Base-by-base conservation (phyloP, 805 yeast genomes). In the Starmerella riodocensis region DNA sequence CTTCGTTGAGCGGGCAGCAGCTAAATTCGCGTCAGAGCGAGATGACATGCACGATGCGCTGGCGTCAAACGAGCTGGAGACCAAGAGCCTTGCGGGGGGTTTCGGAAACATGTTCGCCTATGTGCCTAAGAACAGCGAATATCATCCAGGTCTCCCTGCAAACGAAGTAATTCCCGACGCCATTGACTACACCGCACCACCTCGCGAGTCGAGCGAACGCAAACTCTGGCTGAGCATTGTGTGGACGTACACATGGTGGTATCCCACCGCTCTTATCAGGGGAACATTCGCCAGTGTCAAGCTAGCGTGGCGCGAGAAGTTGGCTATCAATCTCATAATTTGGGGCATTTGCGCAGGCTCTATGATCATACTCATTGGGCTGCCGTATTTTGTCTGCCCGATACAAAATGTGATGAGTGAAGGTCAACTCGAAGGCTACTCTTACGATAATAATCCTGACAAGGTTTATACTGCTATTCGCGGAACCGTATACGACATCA, bases 281-380 rank as follows among this genome's bases (percentile, higher is more conserved):
- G 56, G 61, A 48, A 50, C 53, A 3, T 47, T 62, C 29, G 53
- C 54, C 29, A 62, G 62, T 40, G 53, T 62, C 6, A 60, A 65
- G 14, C 42, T 58, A 8, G 67, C 67, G 1, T 63, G 67, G 67
- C 49, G 66, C 17, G 67, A 63, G 37, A 63, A 63, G 48, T 43
- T 63, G 18, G 64, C 67, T 7, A 64, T 63, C 49, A 63, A 63
- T 36, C 13, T 63, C 46, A 53, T 63, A 41, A 63, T 63, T 26
- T 63, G 67, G 67, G 48, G 60, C 9, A 41, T 60, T 29, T 63
- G 67, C 39, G 54, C 46, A 3, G 50, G 49, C 7, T 47, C 54
- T 32, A 56, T 54, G 40, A 46, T 58, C 16, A 54, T 60, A 29
- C 45, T 59, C 28, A 51, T 63, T 33, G 67, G 65, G 1, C 55